A percentile compares a stretch with the other conserved stretches of the same genome.
Evolutionary conservation across 495 filamentous ascomycete genomes (phyloP).

Genomic region (Penicillium alfredii): DNA sequence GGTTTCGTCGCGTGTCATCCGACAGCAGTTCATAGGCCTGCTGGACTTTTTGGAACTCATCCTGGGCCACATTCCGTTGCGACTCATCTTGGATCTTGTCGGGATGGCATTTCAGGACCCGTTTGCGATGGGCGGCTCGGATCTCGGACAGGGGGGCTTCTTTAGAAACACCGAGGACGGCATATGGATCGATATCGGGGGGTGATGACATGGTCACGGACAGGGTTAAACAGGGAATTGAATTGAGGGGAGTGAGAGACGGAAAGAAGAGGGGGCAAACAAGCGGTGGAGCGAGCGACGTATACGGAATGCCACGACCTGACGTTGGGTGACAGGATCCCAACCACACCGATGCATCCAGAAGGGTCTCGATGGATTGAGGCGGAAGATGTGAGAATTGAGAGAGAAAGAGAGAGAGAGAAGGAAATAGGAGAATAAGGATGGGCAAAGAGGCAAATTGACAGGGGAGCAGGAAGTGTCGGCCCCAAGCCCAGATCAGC

Average conservation of each 20-base stretch:
- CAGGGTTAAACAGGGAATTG: slow-evolving; percentile 7
- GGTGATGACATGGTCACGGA: slow-evolving; percentile 52
- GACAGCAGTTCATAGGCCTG: slow-evolving; percentile 87
- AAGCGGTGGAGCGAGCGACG: slow-evolving; percentile 14
- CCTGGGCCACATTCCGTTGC: slow-evolving; percentile 59
- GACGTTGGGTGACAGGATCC: too few relatives aligned
- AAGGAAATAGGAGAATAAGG: slow-evolving; percentile 2
- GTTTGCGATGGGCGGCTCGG: slow-evolving; percentile 78
- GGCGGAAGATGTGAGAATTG: slow-evolving; percentile 9
- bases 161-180: slow-evolving; percentile 66
- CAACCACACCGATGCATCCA: slow-evolving; percentile 18
- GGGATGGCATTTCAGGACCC: slow-evolving; percentile 88
- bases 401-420: background rate
- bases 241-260: slow-evolving; percentile 9
- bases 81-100: slow-evolving; percentile 85
- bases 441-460: too few relatives aligned
- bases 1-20: slow-evolving; percentile 62
- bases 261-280: slow-evolving; percentile 17
- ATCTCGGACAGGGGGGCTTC: slow-evolving; percentile 70
- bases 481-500: too few relatives aligned
- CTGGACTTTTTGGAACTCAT: slow-evolving; percentile 90
- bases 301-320: slow-evolving; percentile 10
- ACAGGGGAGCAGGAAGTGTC: too few relatives aligned
- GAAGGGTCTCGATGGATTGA: too few relatives aligned
- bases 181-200: slow-evolving; percentile 78